Evolutionary conservation across 257 asterid species (phyloP), one percentile per base, ranked within the genome.

Genomic region (Solanum dulcamara): DNA sequence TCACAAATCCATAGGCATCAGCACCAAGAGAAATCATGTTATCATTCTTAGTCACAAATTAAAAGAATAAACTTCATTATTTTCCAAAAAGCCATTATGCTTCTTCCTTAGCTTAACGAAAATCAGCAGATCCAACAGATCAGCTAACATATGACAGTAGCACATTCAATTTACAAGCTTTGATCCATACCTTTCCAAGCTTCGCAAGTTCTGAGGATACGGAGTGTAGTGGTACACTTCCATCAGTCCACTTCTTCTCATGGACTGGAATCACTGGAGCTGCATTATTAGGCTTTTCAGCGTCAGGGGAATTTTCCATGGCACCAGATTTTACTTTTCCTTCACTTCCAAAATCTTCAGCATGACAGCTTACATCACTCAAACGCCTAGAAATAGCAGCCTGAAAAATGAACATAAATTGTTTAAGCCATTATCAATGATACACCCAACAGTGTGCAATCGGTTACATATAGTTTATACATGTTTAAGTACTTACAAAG

Each of bases 211-310:
- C 92, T 7, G 98, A 85, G 84, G 98, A 89, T 67, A 97, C 88
- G n/a, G 81, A 83, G 84, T 93, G 95, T 42, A 94, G 83, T 5
- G 96, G 86, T 44, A 97, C 89, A 88, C 96, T 92, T 18, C 99
- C 99, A 88, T 95, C 97, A 15, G 98, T 97, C 99, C 98, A 97
- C 88, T 94, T 97, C 96, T 93, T 97, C 85, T 95, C 99, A 85
- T 97, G 98, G 79, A 97, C 92, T 24, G 98, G 92, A 84, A 97
- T 95, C 42, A 94, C 98, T 4, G 98, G 96, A 77, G 95, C 94
- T 62, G 64, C 88, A 50, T 83, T 89, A 32, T 59, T 88, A 26
- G 87, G 81, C 85, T 91, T 93, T 86, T 90, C 95, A 8, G 83
- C 10, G 15, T 51, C 90, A 4, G 46, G 55, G 3, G 82, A 84